Base-by-base conservation (phyloP, 441 rosid genomes). In the Hura crepitans region DNA sequence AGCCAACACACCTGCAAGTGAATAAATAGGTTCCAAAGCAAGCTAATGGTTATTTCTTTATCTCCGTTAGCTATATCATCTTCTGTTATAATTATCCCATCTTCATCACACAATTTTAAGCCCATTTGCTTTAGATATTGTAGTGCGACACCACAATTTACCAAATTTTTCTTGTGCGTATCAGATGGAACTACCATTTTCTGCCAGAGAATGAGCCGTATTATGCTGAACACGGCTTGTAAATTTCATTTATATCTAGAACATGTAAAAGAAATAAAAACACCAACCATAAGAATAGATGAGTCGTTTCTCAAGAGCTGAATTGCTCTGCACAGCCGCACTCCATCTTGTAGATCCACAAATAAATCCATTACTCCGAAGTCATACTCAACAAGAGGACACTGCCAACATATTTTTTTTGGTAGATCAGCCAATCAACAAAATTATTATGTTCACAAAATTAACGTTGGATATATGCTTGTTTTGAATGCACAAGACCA, bases 11-110 rank as follows among this genome's bases (percentile, higher is more conserved):
- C 98, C 94, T 94, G 99, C 77, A 92, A 73, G 71, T 87, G 92
- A 68, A 87, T 83, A 85, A 94, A 94, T 72, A 90, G 84, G 80
- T 86, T 92, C 97, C 99, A 94, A 45, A 92, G 85, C 84, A 94
- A 81, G 66, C 92, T 87, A 73, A 94, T 56, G 61, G 85, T 86
- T 72, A 92, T 84, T 80, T 94, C 97, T 75, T 82, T 94, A 78
- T 94, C 97, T 62, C 97, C 96, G 42, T 72, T 78, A 70, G 81
- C 91, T 78, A 94, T 69, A 74, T 92, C 97, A 75, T 92, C 94
- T 68, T 70, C 90, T 69, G 71, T 72, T 72, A 91, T 83, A 62
- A 60, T 74, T 81, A 85, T 75, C 71, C 87, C 88, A 73, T 91
- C 98, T 59, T 87, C 90, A 81, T 93, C 97, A 70, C 69, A 61